Evolutionary conservation across 2,329 filamentous ascomycete genomes (phyloP).

Genomic region (Plectosphaerella sp.): DNA sequence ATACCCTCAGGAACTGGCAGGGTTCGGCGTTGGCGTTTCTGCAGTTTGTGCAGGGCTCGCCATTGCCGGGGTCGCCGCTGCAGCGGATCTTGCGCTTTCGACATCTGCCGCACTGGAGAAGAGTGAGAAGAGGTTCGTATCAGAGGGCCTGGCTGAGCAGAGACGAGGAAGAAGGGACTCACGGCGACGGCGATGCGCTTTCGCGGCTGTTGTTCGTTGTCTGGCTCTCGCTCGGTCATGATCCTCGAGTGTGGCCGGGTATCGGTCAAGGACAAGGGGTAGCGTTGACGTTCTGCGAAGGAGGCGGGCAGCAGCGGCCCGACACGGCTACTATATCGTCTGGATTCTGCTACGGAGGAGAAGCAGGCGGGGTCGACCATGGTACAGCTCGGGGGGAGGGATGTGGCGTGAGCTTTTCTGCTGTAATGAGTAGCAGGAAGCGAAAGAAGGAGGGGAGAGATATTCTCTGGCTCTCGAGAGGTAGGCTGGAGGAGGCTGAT

Average conservation of each 20-base stretch:
- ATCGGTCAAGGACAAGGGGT: conserved; percentile 30
- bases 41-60: conserved; percentile 79
- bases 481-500: background rate
- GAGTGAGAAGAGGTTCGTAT: background rate
- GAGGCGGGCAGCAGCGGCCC: conserved; percentile 29
- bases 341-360: conserved; percentile 26
- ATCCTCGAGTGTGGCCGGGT: conserved; percentile 21
- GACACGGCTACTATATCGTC: conserved; percentile 32
- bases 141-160: too few species aligned
- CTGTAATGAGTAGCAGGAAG: conserved; percentile 8
- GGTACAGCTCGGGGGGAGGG: conserved; percentile 7
- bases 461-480: background rate
- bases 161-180: conserved; percentile 25
- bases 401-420: background rate
- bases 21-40: conserved; percentile 64
- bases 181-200: conserved; percentile 59
- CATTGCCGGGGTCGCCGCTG: conserved; percentile 76
- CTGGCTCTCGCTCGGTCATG: conserved; percentile 35
- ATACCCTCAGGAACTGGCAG: conserved; percentile 81
- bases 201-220: conserved; percentile 41
- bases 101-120: conserved; percentile 73
- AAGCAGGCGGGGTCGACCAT: conserved; percentile 40
- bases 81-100: conserved; percentile 93
- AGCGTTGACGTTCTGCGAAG: conserved; percentile 28
- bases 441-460: conserved; percentile 2